Base-by-base conservation (phyloP, 139 green algal species). In the Coelastrella sp. region DNA sequence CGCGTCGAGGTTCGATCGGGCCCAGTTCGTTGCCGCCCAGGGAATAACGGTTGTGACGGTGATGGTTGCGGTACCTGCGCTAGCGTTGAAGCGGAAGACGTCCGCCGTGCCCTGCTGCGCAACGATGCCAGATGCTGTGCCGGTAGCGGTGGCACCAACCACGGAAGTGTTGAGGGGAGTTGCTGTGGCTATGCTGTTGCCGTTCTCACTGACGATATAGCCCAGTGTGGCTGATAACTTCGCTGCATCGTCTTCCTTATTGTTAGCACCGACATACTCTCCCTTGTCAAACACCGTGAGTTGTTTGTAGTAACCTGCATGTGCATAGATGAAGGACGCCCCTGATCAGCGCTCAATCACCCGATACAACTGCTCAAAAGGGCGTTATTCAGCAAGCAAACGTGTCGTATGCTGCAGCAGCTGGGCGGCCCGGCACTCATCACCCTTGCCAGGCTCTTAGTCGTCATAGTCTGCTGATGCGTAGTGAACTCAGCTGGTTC, bases 261-360 rank as follows among this genome's bases (percentile, higher is more conserved):
- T 60, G 59, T 73, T 90, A 22, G 85, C 85, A 64, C 23, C 23
- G n/a, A 23, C n/a, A 54, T 90, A 90, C 74, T 90, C 85, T 3
- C 85, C 85, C 74, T 76, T 90, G 85, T 58, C 23, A 47, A 47
- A 85, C n/a, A 61, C 22, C 60, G 58, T 75, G 6, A 87, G n/a
- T 8, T 57, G 58, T 16, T 59, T 87, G 64, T 87, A 75, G 81
- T 87, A 87, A 5, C 16, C 80, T 76, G 68, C 68, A 76, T 32
- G 3, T 76, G 68, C 14, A 68, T 54, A 47, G 32, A 47, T 47
- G 32, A 47, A 47, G 32, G 32, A 47, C 32, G 32, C 32, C 32
- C 54, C 71, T 58, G 23, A 58, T 58, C 13, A 22, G 8, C 17
- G 74, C 7, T n/a, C 17, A 5, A 76, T 22, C 17, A 47, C 17